Evolutionary conservation across 2,329 filamentous ascomycete genomes (phyloP), one percentile per base, ranked within the genome.

Genomic region (Aspergillus sclerotialis): DNA sequence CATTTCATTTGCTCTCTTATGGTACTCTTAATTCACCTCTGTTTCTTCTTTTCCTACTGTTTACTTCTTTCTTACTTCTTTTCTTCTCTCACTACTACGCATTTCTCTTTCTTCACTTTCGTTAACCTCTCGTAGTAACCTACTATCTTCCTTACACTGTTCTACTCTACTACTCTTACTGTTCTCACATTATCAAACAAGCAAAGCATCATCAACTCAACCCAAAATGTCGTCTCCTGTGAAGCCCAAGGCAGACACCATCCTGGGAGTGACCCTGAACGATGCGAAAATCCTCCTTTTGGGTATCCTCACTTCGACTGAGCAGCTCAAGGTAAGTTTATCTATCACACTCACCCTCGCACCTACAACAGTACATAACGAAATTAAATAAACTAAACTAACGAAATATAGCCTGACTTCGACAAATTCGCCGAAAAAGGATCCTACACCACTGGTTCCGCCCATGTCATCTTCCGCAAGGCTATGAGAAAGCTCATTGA

Each of bases 401-500:
- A 36, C 30, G 38, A 29, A 21, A 17, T 16, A 9, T 37, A 66
- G 63, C 38, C 65, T 16, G 63, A 70, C 45, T 60, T 54, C 38
- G 46, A 54, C 1, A 61, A 53, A 15, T 42, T 69, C 7, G 62
- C 64, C 14, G 35, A 42, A 8, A 48, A 44, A 18, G 52, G 50
- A 9, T 55, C 56, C 13, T 59, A 63, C 39, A 63, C 61, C 33
- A 42, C 40, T 2, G 36, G 37, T 6, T 57, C 60, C 2, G 65
- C 64, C 3, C 48, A 42, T 10, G 51, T 56, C n/a, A 40, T 53
- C 11, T 68, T 59, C 40, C 43, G 46, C 23, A 50, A 48, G 8
- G 51, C 61, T 8, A 64, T 55, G 36, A 60, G 58, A 38, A 67
- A 64, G 43, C 36, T 69, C 28, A 11, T 47, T 4, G 42, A 43